A percentile compares a stretch with the other conserved stretches of the same genome.
Evolutionary conservation across 2,329 filamentous ascomycete genomes (phyloP).

Genomic region (Hypoxylon sp.): DNA sequence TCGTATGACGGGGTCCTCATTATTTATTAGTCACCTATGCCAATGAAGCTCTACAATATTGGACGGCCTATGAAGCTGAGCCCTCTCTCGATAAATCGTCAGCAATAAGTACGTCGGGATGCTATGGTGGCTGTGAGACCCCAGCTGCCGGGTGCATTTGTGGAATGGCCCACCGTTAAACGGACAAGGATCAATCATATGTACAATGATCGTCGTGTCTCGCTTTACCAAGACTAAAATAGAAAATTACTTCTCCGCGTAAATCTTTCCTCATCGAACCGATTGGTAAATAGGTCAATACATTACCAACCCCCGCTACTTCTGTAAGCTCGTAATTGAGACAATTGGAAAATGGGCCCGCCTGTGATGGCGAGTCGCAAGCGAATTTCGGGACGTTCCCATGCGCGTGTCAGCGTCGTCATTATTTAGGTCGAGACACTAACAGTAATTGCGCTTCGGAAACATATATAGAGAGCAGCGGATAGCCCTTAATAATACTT

Average conservation of each 20-base stretch:
- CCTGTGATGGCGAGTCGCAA: background rate
- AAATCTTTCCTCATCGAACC: background rate
- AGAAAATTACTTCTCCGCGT: constrained; percentile 17
- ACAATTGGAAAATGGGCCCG: background rate
- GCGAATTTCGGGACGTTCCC: background rate
- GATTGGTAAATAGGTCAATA: constrained; percentile 4
- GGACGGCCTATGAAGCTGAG: background rate
- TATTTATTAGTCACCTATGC: background rate
- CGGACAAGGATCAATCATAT: constrained; percentile 6
- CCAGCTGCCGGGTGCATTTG: constrained; percentile 12
- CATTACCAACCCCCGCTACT: background rate
- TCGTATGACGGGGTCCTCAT: background rate
- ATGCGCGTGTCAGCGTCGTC: constrained; percentile 19
- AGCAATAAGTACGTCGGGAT: background rate
- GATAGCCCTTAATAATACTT: background rate
- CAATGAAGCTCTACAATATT: background rate
- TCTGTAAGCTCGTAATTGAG: constrained; percentile 10
- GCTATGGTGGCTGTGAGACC: constrained; percentile 15
- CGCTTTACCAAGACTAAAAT: constrained; percentile 26
- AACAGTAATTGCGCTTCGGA: background rate
- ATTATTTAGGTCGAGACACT: background rate
- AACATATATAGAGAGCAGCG: background rate
- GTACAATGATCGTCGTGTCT: constrained; percentile 20
- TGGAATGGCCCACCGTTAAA: no score
- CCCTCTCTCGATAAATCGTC: background rate